Percentiles rank a stretch among this genome's conserved stretches.
Conservation (phyloP, 768 basidiomycete species). For the Serendipita sp. region DNA sequence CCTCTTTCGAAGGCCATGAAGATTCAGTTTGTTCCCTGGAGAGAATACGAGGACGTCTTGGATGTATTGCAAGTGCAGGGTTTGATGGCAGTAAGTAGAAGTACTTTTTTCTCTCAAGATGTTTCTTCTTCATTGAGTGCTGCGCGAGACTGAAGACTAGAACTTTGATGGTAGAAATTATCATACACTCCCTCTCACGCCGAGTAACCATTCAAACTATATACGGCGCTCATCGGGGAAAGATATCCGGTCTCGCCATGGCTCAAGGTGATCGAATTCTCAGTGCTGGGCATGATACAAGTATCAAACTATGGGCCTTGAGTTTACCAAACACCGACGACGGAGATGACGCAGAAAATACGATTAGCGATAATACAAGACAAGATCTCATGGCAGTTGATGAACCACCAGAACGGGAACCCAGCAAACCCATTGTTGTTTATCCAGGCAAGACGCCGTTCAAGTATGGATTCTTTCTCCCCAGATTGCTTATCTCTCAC, state of each 20-base stretch:
- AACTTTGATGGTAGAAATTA: slow-evolving; percentile 39
- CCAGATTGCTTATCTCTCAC: neutral
- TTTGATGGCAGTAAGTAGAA: slow-evolving; percentile 79
- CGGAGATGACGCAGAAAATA: slow-evolving; percentile 6
- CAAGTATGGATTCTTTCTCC: slow-evolving; percentile 42
- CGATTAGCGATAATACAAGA: slow-evolving; percentile 15
- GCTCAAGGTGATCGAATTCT: slow-evolving; percentile 44
- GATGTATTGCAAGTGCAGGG: slow-evolving; percentile 74
- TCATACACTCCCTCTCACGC: slow-evolving; percentile 65
- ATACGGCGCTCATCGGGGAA: slow-evolving; percentile 66
- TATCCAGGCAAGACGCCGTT: slow-evolving; percentile 81
- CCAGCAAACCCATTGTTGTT: slow-evolving; percentile 47
- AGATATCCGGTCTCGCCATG: slow-evolving; percentile 70
- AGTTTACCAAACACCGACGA: slow-evolving; percentile 15
- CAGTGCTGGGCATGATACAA: slow-evolving; percentile 71
- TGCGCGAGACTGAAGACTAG: neutral
- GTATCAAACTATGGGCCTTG: slow-evolving; percentile 65
- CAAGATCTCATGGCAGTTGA: slow-evolving; percentile 7
- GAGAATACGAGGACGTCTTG: slow-evolving; percentile 55
- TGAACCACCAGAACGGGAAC: slow-evolving; percentile 14
- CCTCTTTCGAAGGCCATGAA: slow-evolving; percentile 76
- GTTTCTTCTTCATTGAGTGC: neutral
- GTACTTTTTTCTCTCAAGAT: neutral
- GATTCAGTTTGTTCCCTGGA: slow-evolving; percentile 84
- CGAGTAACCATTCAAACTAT: slow-evolving; percentile 38